Evolutionary conservation across 2,329 filamentous ascomycete genomes (phyloP), one percentile per base, ranked within the genome.

Genomic region (Botrytis elliptica): DNA sequence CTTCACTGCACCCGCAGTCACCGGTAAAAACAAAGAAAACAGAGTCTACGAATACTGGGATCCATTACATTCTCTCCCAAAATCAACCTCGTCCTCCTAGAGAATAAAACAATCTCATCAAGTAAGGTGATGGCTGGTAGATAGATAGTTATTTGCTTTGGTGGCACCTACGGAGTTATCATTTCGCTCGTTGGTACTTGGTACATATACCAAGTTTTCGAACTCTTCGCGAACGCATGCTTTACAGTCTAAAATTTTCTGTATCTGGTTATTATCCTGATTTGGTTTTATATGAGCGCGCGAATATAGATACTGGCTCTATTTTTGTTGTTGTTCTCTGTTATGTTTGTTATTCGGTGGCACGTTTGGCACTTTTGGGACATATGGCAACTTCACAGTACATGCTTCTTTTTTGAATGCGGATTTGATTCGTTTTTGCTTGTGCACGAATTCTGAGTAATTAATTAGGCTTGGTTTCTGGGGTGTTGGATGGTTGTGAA

Each of bases 1-100:
- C 0, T 91, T 87, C 80, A 83, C 81, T 36, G 88, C 89, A 8
- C 89, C 89, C 0, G 86, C 87, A 2, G 82, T 90, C 3, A 85
- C 81, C 5, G 85, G 85, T 0, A 78, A 77, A 4, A 82, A 79
- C n/a, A 85, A 84, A 78, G 82, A 83, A n/a, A 83, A 84, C 64
- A 84, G 82, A 78, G 80, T 85, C 3, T 91, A 89, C 78, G 84
- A 84, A 75, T 91, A 91, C 79, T 84, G 88, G 75, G 89, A 91
- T 75, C 88, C 89, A 5, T 59, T 60, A 46, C 71, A 70, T 55
- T 73, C 71, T 70, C 66, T 73, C 33, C 44, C 42, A 3, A 59
- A 57, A 57, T 49, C 49, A 16, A 18, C 38, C n/a, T 44, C 66
- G 57, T 69, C 66, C 66, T 42, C 65, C 6, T 57, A 44, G 25